Conservation (phyloP, 441 rosid species). For the Brassica balearica region DNA sequence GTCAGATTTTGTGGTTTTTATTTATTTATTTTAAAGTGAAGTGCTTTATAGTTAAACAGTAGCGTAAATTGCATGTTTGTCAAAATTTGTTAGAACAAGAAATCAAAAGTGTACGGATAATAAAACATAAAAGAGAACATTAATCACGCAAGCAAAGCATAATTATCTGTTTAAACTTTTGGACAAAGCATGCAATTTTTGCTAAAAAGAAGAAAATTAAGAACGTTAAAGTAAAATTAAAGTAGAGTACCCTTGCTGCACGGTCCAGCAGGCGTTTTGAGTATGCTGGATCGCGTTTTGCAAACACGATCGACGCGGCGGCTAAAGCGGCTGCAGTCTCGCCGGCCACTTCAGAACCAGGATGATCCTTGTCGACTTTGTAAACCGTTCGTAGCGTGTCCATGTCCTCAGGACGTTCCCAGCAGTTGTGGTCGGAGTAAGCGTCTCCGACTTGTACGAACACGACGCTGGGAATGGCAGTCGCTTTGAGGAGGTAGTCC, state of each 20-base stretch:
- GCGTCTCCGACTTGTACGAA: conserved; percentile 81
- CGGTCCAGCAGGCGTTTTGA: conserved; percentile 57
- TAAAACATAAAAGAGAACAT: conserved; percentile 4
- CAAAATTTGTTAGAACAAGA: neutral
- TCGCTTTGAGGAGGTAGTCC: conserved; percentile 72
- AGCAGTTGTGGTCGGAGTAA: conserved; percentile 68
- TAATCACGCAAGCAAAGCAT: conserved; percentile 34
- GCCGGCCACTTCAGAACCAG: conserved; percentile 72
- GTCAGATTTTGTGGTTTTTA: neutral
- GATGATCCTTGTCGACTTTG: conserved; percentile 59
- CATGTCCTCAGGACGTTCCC: conserved; percentile 87
- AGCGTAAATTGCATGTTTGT: neutral
- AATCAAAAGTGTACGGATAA: conserved; percentile 26
- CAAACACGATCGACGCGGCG: conserved; percentile 65
- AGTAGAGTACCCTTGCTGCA: conserved; percentile 51
- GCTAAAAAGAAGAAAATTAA: neutral
- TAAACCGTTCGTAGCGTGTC: conserved; percentile 60
- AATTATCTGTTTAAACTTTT: conserved; percentile 7
- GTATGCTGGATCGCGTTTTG: conserved; percentile 57
- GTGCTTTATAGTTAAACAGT: neutral
- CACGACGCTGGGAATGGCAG: conserved; percentile 52
- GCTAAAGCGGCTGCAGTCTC: conserved; percentile 78
- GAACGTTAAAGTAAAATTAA: conserved; percentile 37
- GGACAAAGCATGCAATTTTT: conserved; percentile 22
- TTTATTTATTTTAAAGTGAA: conserved; percentile 3